A percentile compares a stretch with the other conserved stretches of the same genome.
Evolutionary conservation across 2,329 filamentous ascomycete genomes (phyloP).

Genomic region (Bipolaris bicolor): DNA sequence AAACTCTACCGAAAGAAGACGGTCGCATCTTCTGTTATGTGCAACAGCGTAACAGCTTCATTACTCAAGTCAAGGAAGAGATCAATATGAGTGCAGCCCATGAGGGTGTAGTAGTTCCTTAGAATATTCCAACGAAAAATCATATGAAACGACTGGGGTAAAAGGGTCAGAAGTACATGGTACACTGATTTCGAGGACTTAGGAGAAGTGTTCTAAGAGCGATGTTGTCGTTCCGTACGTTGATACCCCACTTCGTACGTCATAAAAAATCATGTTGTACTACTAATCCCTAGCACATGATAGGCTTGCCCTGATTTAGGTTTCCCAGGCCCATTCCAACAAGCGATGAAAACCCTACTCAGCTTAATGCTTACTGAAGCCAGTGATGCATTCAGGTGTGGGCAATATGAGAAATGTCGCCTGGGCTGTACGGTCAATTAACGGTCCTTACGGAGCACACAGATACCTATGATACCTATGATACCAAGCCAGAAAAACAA

Average conservation of each 20-base stretch:
- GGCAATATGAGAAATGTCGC: conserved; percentile 29
- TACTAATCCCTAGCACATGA: neutral
- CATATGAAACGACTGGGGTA: neutral
- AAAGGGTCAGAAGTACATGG: neutral
- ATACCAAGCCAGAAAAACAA: conserved; percentile 62
- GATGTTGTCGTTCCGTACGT: neutral
- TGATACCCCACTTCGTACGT: neutral
- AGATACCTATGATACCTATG: conserved; percentile 64
- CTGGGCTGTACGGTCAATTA: conserved; percentile 26
- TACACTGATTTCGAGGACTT: neutral
- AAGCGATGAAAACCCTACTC: too few species aligned
- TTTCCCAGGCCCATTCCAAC: too few species aligned
- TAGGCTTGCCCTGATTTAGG: too few species aligned
- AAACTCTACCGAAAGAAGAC: neutral
- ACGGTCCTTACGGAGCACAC: conserved; percentile 57
- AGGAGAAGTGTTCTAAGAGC: neutral
- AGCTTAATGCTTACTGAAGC: neutral
- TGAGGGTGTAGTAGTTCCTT: neutral
- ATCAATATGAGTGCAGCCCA: neutral
- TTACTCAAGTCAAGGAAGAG: neutral
- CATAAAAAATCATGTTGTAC: neutral
- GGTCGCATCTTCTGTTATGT: neutral
- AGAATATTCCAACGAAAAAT: neutral
- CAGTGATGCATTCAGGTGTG: conserved; percentile 27
- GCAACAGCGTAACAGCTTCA: neutral